Evolutionary conservation across 2,329 filamentous ascomycete genomes (phyloP), one percentile per base, ranked within the genome.

Genomic region (Claviceps cyperi): DNA sequence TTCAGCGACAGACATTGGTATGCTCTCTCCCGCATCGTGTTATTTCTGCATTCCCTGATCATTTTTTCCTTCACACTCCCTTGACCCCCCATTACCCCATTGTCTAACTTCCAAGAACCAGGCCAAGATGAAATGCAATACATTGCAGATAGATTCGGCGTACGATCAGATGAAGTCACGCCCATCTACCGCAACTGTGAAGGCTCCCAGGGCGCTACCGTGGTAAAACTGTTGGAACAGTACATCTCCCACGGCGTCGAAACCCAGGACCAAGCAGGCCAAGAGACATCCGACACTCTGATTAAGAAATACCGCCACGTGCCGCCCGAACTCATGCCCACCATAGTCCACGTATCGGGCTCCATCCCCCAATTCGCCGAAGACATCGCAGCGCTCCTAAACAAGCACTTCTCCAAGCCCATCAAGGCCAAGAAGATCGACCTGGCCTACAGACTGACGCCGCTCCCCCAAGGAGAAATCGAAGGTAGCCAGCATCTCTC

Each of bases 131-230:
- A 72, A 32, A 67, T 75, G 35, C 56, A 63, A 4, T 72, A 68
- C 53, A 59, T 76, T 24, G 68, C 70, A 15, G 66, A 74, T 43
- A 64, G 66, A 43, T 63, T 75, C 9, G 62, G 66, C 43, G 57
- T 72, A 35, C 63, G 67, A 0, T 63, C 64, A 22, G 65, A 65
- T 3, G 66, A 72, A 28, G 67, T 73, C 5, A 63, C 63, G 2
- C 59, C 59, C 9, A 65, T 69, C 15, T 76, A 72, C 53, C 57
- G 62, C 22, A 62, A 64, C 6, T 65, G 64, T 32, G 58, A 61
- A 22, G 62, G 58, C 43, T 73, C 70, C 0, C 62, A 62, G 36
- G 67, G 67, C 15, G 63, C 63, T 6, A 64, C 73, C 1, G 65
- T 70, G 6, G 57, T 70, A 14, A 62, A 67, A 44, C 64, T 75